These are phyloP conservation scores for Colletotrichum tanaceti DNA, from an alignment of 2,329 filamentous ascomycete genomes.

Conservation along the genomic window DNA sequence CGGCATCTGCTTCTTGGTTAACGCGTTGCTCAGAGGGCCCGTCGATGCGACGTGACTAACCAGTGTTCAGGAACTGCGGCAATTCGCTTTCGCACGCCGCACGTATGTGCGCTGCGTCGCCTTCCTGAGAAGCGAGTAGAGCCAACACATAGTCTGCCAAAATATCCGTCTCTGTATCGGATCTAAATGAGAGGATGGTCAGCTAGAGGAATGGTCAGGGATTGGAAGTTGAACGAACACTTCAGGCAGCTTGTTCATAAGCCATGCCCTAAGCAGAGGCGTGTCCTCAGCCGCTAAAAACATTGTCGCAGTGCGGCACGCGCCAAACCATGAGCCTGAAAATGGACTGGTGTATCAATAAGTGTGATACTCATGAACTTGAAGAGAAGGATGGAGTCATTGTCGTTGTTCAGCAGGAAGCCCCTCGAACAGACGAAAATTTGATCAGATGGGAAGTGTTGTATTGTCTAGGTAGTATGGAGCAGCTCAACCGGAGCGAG, in stretches of 20 bases:
- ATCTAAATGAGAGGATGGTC: slow-evolving; percentile 58
- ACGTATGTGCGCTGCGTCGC: slow-evolving; percentile 71
- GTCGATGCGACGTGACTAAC: slow-evolving; percentile 51
- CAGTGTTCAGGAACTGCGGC: slow-evolving; percentile 79
- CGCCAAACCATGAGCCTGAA: neutral
- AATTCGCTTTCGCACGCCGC: slow-evolving; percentile 78
- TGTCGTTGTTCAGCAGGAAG: slow-evolving; percentile 31
- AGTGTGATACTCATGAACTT: slow-evolving; percentile 31
- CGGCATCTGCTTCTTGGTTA: slow-evolving; percentile 10
- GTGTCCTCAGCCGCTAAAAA: slow-evolving; percentile 72
- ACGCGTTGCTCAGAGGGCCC: neutral
- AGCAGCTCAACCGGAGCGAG: slow-evolving; percentile 10
- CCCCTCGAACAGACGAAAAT: slow-evolving; percentile 32
- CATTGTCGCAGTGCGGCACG: slow-evolving; percentile 56
- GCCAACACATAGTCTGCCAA: slow-evolving; percentile 88
- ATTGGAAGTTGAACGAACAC: slow-evolving; percentile 30
- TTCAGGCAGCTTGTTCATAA: slow-evolving; percentile 65
- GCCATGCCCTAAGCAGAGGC: slow-evolving; percentile 77
- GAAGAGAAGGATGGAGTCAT: slow-evolving; percentile 22
- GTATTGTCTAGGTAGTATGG: too few relatives aligned
- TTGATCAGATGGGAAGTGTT: slow-evolving; percentile 10
- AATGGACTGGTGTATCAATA: slow-evolving; percentile 28
- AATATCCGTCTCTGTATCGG: slow-evolving; percentile 83
- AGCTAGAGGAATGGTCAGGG: neutral
- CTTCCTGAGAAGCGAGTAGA: slow-evolving; percentile 74